A percentile compares a stretch with the other conserved stretches of the same genome.
phyloP scores from a whole-genome alignment of 148 eudicot genomes.

The Fagopyrum homotropicum region DNA sequence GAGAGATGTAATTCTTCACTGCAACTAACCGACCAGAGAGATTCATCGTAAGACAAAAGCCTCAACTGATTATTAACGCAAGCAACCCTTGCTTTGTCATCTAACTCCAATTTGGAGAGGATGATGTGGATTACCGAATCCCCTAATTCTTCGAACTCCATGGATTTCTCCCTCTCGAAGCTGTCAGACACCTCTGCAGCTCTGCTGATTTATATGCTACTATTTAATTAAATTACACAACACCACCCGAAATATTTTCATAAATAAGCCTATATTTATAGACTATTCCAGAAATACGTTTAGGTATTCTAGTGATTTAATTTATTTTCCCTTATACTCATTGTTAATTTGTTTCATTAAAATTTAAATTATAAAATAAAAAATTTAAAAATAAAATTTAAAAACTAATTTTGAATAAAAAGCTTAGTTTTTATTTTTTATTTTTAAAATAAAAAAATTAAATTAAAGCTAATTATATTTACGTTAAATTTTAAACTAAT shows the following conservation, averaged over 20 bases:
- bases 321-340: too few species aligned
- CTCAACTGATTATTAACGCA: conserved; percentile 40
- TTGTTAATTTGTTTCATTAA: too few species aligned
- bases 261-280: not conserved
- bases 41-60: conserved; percentile 55
- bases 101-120: conserved; percentile 51
- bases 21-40: conserved; percentile 56
- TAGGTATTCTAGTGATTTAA: not conserved
- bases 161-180: not conserved
- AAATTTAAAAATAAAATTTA: too few species aligned
- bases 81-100: conserved; percentile 34
- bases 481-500: too few species aligned
- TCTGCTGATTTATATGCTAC: not conserved
- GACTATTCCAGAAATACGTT: not conserved
- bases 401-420: too few species aligned
- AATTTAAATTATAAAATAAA: too few species aligned
- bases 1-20: conserved; percentile 41
- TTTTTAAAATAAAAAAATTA: too few species aligned
- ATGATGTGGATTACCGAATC: conserved; percentile 43
- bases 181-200: not conserved
- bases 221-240: not conserved
- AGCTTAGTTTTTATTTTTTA: too few species aligned
- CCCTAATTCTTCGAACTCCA: conserved; percentile 40
- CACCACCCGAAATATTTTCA: not conserved
- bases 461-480: too few species aligned